Conservation (phyloP, 2,329 filamentous ascomycete genomes). For the Pyrenophora graminea region DNA sequence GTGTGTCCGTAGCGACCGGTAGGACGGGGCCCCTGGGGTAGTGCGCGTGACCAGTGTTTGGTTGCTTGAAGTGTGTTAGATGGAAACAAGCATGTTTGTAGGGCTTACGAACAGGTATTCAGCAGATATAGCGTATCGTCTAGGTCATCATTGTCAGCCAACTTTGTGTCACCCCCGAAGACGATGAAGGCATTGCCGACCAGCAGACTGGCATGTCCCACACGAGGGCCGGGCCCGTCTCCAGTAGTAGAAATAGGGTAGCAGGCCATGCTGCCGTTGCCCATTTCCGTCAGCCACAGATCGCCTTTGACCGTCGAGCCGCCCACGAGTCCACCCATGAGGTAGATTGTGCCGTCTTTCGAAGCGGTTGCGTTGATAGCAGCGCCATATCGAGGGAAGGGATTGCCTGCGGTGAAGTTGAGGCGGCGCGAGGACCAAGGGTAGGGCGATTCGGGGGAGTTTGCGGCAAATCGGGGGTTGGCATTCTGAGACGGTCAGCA, state of each 20-base stretch:
- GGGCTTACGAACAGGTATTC: conserved; percentile 81
- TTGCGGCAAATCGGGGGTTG: conserved; percentile 43
- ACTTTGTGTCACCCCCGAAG: conserved; percentile 97
- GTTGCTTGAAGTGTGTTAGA: conserved; percentile 71
- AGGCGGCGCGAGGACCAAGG: conserved; percentile 93
- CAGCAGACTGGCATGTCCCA: conserved; percentile 89
- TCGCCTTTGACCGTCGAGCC: conserved; percentile 96
- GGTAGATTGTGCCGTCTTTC: conserved; percentile 95
- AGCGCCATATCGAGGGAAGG: conserved; percentile 95
- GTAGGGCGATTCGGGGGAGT: conserved; percentile 77
- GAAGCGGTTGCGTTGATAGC: conserved; percentile 91
- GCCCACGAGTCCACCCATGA: conserved; percentile 96
- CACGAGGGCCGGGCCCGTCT: conserved; percentile 91
- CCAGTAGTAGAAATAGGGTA: conserved; percentile 90
- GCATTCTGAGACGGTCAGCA: conserved; percentile 30
- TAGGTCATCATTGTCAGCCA: conserved; percentile 86
- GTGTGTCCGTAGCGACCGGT: conserved; percentile 95
- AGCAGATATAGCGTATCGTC: conserved; percentile 96
- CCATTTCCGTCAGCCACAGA: conserved; percentile 95
- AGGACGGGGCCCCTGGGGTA: conserved; percentile 83
- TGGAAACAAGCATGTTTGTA: not conserved
- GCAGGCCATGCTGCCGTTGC: conserved; percentile 78
- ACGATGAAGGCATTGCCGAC: conserved; percentile 99
- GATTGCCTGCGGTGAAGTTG: conserved; percentile 84
- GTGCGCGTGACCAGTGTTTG: conserved; percentile 93